These are phyloP conservation scores for Iberis pinnata DNA, from an alignment of 345 rosid genomes.

Conservation along the genomic window DNA sequence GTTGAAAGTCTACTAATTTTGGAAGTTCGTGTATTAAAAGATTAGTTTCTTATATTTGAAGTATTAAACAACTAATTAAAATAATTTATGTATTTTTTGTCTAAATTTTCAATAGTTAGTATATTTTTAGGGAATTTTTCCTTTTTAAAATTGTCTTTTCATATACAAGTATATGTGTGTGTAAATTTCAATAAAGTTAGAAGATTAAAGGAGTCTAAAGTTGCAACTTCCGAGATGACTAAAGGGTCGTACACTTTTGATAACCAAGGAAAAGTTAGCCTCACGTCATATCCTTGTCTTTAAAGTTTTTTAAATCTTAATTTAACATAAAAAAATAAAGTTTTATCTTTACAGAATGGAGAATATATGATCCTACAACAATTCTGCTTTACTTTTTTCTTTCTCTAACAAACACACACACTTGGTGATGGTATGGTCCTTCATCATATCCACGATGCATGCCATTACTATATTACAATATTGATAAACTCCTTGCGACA, in stretches of 20 bases:
- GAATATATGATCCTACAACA: neutral
- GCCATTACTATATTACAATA: neutral
- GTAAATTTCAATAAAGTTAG: slow-evolving; percentile 1
- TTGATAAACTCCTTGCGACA: no score
- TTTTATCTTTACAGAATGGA: slow-evolving; percentile 24
- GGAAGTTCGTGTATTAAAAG: no score
- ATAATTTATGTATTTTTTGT: no score
- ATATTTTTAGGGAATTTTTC: no score
- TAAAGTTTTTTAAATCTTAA: slow-evolving; percentile 9
- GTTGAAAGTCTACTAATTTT: no score
- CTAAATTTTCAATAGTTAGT: no score
- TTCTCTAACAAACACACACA: slow-evolving; percentile 8
- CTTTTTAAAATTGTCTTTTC: no score
- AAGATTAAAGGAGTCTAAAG: slow-evolving; percentile 22
- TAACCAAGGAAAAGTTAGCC: slow-evolving; percentile 15
- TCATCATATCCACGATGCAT: slow-evolving; percentile 21
- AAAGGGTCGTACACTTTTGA: slow-evolving; percentile 22
- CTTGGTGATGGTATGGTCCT: slow-evolving; percentile 16
- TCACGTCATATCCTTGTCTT: slow-evolving; percentile 20
- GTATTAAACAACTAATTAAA: no score
- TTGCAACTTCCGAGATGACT: slow-evolving; percentile 17
- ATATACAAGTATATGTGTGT: no score
- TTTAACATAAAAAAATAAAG: no score
- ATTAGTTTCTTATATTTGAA: no score
- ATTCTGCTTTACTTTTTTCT: slow-evolving; percentile 15